These are phyloP conservation scores for Dictyostelium gargantuum DNA, from an alignment of 208 protist genomes.

Conservation along the genomic window DNA sequence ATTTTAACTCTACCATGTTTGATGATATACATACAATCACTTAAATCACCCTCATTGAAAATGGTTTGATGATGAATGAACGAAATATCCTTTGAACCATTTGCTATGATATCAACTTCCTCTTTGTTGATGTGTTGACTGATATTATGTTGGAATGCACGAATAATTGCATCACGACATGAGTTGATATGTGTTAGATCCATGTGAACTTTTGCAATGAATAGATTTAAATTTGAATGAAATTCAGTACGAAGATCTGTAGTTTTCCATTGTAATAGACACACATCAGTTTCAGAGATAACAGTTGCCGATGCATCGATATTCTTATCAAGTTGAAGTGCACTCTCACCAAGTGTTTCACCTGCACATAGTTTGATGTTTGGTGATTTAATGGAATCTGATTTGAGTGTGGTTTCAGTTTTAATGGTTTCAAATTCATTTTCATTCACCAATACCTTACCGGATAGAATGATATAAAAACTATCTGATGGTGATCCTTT, in stretches of 20 bases:
- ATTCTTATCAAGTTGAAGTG: not conserved
- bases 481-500: not conserved
- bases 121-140: conserved; percentile 34
- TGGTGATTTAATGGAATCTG: not conserved
- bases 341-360: conserved; percentile 66
- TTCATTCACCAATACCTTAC: not conserved
- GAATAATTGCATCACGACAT: not conserved
- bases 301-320: conserved; percentile 19
- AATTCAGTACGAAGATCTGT: not conserved
- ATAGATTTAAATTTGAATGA: not conserved
- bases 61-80: not conserved
- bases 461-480: not conserved
- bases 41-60: conserved; percentile 33
- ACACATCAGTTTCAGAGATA: conserved; percentile 15
- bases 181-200: conserved; percentile 2
- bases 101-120: conserved; percentile 35
- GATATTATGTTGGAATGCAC: not conserved
- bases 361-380: not conserved
- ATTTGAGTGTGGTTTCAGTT: not conserved
- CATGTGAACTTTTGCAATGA: not conserved
- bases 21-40: conserved; percentile 42
- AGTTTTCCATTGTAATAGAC: not conserved
- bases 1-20: conserved; percentile 24
- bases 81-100: not conserved
- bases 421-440: not conserved